A percentile compares a stretch with the other conserved stretches of the same genome.
These are phyloP conservation scores for Xylaria sp. DNA, from an alignment of 2,329 filamentous ascomycete genomes.

Conservation along the genomic window DNA sequence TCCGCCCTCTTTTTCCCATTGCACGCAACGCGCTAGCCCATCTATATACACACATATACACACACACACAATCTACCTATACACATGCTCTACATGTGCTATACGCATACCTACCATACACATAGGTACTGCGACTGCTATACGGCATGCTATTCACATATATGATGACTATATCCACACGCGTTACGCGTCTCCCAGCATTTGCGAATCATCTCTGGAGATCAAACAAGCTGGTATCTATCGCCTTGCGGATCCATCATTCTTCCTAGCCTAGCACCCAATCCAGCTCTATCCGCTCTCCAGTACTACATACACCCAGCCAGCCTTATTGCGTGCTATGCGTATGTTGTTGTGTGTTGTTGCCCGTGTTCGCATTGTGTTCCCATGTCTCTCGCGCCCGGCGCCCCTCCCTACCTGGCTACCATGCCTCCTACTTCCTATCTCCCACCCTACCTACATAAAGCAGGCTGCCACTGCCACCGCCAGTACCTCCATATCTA, in stretches of 20 bases:
- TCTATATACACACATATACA: slow-evolving; percentile 18
- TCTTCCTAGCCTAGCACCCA: slow-evolving; percentile 22
- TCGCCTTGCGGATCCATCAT: slow-evolving; percentile 31
- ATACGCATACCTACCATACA: too few relatives aligned
- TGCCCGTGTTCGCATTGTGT: slow-evolving; percentile 29
- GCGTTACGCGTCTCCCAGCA: slow-evolving; percentile 23
- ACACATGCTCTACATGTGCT: too few relatives aligned
- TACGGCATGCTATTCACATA: slow-evolving; percentile 2
- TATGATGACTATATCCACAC: slow-evolving; percentile 12
- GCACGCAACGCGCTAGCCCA: slow-evolving; percentile 24
- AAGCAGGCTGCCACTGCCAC: slow-evolving; percentile 13
- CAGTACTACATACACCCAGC: slow-evolving; percentile 21
- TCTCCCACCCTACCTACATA: background rate
- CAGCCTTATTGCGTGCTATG: slow-evolving; percentile 33
- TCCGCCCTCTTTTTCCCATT: slow-evolving; percentile 29
- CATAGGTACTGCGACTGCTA: background rate
- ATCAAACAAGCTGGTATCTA: slow-evolving; percentile 29
- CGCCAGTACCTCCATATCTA: background rate
- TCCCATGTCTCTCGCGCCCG: slow-evolving; percentile 25
- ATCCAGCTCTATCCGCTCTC: slow-evolving; percentile 24
- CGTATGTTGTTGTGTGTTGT: slow-evolving; percentile 5
- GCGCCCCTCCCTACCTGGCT: slow-evolving; percentile 16
- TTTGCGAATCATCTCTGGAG: slow-evolving; percentile 29
- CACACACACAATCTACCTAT: background rate
- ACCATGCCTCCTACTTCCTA: slow-evolving; percentile 6